Evolutionary conservation across 2,329 filamentous ascomycete species (phyloP).

Genomic region (Diplodia mutila): DNA sequence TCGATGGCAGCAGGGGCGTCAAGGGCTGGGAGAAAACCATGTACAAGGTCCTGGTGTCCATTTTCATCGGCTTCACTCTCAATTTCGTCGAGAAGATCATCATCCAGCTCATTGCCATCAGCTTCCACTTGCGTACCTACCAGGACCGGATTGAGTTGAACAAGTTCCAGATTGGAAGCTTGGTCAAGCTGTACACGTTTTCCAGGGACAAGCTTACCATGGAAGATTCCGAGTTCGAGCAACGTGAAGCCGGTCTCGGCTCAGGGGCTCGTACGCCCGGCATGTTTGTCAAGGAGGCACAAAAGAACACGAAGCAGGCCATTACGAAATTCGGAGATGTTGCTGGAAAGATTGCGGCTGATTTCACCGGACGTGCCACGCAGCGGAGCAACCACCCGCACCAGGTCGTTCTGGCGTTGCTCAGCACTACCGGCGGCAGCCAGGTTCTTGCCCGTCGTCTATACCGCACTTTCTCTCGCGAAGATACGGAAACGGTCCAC

Average conservation of each 20-base stretch:
- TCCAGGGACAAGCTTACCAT: constrained; percentile 67
- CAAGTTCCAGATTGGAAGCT: constrained; percentile 79
- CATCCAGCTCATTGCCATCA: constrained; percentile 92
- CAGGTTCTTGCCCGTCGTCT: constrained; percentile 86
- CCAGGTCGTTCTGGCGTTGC: constrained; percentile 79
- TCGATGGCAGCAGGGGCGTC: constrained; percentile 56
- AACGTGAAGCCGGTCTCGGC: constrained; percentile 52
- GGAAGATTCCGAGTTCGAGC: constrained; percentile 77
- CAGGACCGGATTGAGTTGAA: constrained; percentile 88
- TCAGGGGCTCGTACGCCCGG: constrained; percentile 76
- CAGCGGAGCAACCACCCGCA: constrained; percentile 75
- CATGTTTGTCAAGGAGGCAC: constrained; percentile 67
- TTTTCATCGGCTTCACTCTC: constrained; percentile 78
- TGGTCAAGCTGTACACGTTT: constrained; percentile 67
- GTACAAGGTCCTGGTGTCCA: constrained; percentile 81
- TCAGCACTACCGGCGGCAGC: constrained; percentile 72
- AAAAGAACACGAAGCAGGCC: constrained; percentile 74
- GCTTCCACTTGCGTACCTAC: constrained; percentile 90
- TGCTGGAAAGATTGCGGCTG: constrained; percentile 82
- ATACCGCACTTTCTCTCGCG: constrained; percentile 81
- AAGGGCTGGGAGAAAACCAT: constrained; percentile 74
- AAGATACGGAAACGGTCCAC: constrained; percentile 74
- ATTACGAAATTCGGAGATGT: constrained; percentile 82
- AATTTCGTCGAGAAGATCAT: constrained; percentile 92
- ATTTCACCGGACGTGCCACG: constrained; percentile 79